Percentiles rank a stretch among this genome's conserved stretches.
These are phyloP conservation scores for Capronia coronata DNA, from an alignment of 2,329 filamentous ascomycete species.

Conservation along the genomic window DNA sequence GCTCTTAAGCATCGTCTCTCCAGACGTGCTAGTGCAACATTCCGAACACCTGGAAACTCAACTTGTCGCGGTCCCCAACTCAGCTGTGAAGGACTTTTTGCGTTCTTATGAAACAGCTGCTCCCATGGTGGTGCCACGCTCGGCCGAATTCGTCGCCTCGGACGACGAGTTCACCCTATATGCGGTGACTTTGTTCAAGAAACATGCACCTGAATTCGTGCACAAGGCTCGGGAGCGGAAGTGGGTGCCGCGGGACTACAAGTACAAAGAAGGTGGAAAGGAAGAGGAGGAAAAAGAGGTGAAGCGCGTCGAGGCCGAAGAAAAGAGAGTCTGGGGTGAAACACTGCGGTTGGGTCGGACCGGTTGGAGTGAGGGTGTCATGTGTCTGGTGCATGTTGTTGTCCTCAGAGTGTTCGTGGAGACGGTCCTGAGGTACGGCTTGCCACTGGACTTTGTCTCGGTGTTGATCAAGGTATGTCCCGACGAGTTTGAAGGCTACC, in stretches of 20 bases:
- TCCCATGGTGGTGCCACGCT: conserved; percentile 90
- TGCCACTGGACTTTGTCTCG: conserved; percentile 83
- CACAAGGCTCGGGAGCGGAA: conserved; percentile 88
- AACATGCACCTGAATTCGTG: conserved; percentile 76
- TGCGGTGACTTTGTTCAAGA: conserved; percentile 89
- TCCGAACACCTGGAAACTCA: conserved; percentile 97
- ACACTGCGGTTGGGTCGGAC: conserved; percentile 78
- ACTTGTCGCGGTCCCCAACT: conserved; percentile 77
- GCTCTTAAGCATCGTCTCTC: conserved; percentile 79
- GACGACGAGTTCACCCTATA: conserved; percentile 89
- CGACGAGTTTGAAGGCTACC: background rate
- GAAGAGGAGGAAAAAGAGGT: conserved; percentile 87
- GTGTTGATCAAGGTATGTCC: conserved; percentile 70
- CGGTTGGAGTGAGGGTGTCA: conserved; percentile 92
- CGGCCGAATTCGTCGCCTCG: conserved; percentile 67
- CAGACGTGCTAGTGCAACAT: conserved; percentile 65
- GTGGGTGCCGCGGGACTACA: conserved; percentile 92
- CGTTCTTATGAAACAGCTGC: conserved; percentile 81
- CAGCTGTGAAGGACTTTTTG: conserved; percentile 77
- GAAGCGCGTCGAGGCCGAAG: conserved; percentile 72
- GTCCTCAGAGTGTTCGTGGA: conserved; percentile 92
- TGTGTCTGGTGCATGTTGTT: conserved; percentile 91
- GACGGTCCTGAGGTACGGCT: conserved; percentile 89
- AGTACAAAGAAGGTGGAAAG: conserved; percentile 80
- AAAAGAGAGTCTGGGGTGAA: conserved; percentile 88